These are phyloP conservation scores for Pleurotus eryngii DNA, from an alignment of 768 basidiomycete genomes.

Conservation along the genomic window DNA sequence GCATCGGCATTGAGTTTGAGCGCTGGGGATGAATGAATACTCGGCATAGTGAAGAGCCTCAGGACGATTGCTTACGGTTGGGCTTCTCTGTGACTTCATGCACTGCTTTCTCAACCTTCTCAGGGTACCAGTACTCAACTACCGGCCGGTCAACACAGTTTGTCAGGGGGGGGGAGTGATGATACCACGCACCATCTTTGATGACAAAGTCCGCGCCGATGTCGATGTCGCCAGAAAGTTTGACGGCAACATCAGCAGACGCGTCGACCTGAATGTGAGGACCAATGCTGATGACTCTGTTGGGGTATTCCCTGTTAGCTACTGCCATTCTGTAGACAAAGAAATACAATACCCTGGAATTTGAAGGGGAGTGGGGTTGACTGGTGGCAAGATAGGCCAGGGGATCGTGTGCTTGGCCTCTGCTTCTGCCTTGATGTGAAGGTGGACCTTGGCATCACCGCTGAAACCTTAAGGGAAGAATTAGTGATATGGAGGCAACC, in stretches of 20 bases:
- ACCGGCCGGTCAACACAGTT: neutral
- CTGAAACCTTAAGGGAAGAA: neutral
- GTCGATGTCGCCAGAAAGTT: constrained; percentile 3
- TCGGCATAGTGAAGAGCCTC: neutral
- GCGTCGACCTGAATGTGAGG: neutral
- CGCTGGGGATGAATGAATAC: neutral
- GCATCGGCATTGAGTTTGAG: constrained; percentile 4
- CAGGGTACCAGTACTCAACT: constrained; percentile 7
- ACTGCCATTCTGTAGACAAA: no score
- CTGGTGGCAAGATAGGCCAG: neutral
- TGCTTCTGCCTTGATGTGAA: neutral
- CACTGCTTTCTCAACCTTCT: neutral
- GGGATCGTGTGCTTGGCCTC: neutral
- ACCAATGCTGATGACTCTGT: constrained; percentile 1
- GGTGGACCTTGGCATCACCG: neutral
- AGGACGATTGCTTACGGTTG: neutral
- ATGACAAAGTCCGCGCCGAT: neutral
- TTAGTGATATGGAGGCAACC: no score
- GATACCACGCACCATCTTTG: neutral
- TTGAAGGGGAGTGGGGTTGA: constrained; percentile 4
- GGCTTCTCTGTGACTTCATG: neutral
- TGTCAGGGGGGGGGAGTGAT: neutral
- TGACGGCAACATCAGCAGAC: neutral
- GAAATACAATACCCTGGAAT: neutral
- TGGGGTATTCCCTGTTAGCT: neutral